phyloP scores from a whole-genome alignment of 2,329 filamentous ascomycete species.

The Stachybotrys echinatus region DNA sequence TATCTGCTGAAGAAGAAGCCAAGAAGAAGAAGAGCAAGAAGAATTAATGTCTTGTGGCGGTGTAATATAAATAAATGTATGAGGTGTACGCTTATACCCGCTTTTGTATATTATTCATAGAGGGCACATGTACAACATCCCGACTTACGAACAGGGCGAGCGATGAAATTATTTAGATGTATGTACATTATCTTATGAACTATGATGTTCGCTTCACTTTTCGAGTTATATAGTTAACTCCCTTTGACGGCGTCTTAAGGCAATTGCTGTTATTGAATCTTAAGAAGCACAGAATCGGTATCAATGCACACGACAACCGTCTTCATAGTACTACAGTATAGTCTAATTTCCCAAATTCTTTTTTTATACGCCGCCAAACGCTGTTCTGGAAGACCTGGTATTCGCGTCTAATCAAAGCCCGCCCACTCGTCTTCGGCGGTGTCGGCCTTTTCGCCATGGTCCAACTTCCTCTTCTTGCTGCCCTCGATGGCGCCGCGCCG shows the following conservation, averaged over 20 bases:
- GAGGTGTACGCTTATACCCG: neutral
- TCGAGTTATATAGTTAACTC: too few species aligned
- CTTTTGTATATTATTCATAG: neutral
- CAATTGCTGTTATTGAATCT: too few species aligned
- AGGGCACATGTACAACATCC: neutral
- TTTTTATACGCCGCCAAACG: too few species aligned
- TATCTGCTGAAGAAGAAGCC: conserved; percentile 32
- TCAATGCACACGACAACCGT: too few species aligned
- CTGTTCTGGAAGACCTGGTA: too few species aligned
- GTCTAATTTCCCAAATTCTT: too few species aligned
- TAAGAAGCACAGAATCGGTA: too few species aligned
- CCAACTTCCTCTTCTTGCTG: conserved; percentile 50
- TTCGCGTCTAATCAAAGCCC: conserved; percentile 23
- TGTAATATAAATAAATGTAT: too few species aligned
- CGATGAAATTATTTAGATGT: neutral
- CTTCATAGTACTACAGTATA: too few species aligned
- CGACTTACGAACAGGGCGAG: neutral
- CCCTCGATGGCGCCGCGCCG: conserved; percentile 55
- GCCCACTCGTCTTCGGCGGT: conserved; percentile 37
- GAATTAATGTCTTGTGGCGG: neutral
- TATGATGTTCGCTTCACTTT: too few species aligned
- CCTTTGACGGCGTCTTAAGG: too few species aligned
- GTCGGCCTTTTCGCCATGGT: conserved; percentile 15
- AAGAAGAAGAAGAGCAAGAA: conserved; percentile 8
- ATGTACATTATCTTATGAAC: neutral